phyloP scores from a whole-genome alignment of 768 basidiomycete genomes.

The Leccinum disarticulatum region DNA sequence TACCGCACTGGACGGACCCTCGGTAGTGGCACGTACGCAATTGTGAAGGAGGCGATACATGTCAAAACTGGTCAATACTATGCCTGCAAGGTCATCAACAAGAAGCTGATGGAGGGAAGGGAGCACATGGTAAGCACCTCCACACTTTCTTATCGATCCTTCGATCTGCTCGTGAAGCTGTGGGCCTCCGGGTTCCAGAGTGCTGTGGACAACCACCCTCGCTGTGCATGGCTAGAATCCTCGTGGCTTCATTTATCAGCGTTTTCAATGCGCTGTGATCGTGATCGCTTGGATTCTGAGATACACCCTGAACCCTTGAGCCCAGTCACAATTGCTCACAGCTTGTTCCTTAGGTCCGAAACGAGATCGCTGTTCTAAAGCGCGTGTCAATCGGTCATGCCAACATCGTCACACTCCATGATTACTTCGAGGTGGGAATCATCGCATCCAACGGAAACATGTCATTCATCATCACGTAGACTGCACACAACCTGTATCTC shows the following conservation, averaged over 20 bases:
- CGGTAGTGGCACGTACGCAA: constrained; percentile 92
- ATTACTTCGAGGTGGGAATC: constrained; percentile 83
- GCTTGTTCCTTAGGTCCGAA: constrained; percentile 66
- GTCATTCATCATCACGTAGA: constrained; percentile 42
- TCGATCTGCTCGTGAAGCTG: constrained; percentile 5
- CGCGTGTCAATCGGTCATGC: constrained; percentile 84
- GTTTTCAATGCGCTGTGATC: constrained; percentile 13
- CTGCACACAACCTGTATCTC: constrained; percentile 90
- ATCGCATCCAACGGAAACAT: background rate
- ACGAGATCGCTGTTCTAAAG: constrained; percentile 96
- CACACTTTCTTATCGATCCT: constrained; percentile 7
- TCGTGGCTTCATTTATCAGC: constrained; percentile 10
- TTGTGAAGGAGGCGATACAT: constrained; percentile 94
- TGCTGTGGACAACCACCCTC: constrained; percentile 4
- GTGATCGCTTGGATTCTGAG: background rate
- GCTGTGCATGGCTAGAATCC: constrained; percentile 2
- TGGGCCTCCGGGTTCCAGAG: background rate
- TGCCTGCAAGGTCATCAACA: constrained; percentile 99
- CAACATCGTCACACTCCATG: constrained; percentile 92
- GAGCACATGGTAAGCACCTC: constrained; percentile 84
- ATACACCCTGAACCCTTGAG: constrained; percentile 18
- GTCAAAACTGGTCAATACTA: constrained; percentile 92
- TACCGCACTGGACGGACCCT: constrained; percentile 87
- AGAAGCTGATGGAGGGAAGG: constrained; percentile 96
- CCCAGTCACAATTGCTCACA: constrained; percentile 10